Evolutionary conservation across 2,329 filamentous ascomycete species (phyloP).

Genomic region (Clarireedia monteithiana): DNA sequence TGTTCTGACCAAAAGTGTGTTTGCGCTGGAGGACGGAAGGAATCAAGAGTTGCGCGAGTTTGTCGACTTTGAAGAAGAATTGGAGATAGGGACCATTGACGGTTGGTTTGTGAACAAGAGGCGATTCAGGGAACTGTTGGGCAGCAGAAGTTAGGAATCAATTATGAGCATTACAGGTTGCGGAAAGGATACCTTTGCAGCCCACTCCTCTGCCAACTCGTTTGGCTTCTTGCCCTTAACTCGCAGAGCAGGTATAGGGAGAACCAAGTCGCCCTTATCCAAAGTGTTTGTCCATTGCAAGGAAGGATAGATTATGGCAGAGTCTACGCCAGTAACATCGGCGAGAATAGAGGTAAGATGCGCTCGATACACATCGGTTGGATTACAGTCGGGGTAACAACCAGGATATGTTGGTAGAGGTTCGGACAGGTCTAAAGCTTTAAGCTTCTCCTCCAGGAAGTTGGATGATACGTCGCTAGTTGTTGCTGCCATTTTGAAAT

Average conservation of each 20-base stretch:
- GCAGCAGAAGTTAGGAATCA: conserved; percentile 10
- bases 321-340: conserved; percentile 62
- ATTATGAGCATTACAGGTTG: not conserved
- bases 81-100: conserved; percentile 62
- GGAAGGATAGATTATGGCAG: conserved; percentile 63
- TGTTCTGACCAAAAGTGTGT: conserved; percentile 56
- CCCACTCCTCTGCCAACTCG: conserved; percentile 55
- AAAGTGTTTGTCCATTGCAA: conserved; percentile 72
- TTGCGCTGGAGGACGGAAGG: conserved; percentile 60
- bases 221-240: conserved; percentile 63
- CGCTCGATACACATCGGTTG: conserved; percentile 70
- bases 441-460: conserved; percentile 22
- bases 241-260: conserved; percentile 73
- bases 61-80: conserved; percentile 71
- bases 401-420: conserved; percentile 38
- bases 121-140: conserved; percentile 59
- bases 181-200: conserved; percentile 41
- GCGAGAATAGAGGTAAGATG: conserved; percentile 65
- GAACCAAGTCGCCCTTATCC: conserved; percentile 74
- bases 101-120: conserved; percentile 63
- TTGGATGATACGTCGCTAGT: conserved; percentile 9
- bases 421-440: conserved; percentile 20
- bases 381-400: conserved; percentile 62
- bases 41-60: conserved; percentile 58
- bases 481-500: conserved; percentile 20